Base-by-base conservation (phyloP, 148 eudicot species). In the Diospyros kaki region DNA sequence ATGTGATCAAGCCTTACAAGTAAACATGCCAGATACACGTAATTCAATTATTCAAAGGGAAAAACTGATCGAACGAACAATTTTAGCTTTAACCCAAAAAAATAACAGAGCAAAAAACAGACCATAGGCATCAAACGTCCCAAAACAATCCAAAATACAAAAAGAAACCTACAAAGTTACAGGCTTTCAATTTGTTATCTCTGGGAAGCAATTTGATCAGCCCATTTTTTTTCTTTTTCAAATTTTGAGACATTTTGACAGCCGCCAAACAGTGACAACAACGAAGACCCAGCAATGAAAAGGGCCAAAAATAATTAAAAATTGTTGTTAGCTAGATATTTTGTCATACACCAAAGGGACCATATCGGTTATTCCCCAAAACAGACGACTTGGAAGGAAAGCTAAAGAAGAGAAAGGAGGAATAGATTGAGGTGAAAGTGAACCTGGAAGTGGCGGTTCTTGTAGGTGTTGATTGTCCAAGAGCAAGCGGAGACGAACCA, bases 401-500 rank as follows among this genome's bases (percentile, higher is more conserved):
- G 18, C n/a, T 3, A 59, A 2, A 2, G 46, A 69, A 4, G 45
- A 38, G 53, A 68, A 2, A 13, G 6, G 38, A 52, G 5, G 2
- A 59, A 14, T 8, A 18, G 6, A 59, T 59, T 17, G 63, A 59
- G 63, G 1, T 59, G 11, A 59, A 18, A 59, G 6, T 18, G 1
- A 14, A 59, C 63, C 63, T 59, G 63, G 18, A 59, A 59, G 18
- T 59, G 63, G 63, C 97, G 96, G 80, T 87, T 85, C 39, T 75
- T 84, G 87, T 81, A 89, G 18, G 96, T 90, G 78, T 88, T 82
- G 77, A 89, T 46, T 58, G 87, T 77, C 99, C 99, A 95, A 38
- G 77, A 92, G 41, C 68, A 73, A 51, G 94, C 86, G 43, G 91
- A 87, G 76, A 88, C 44, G 46, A 83, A 78, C 99, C 99, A 95